These are phyloP conservation scores for Quillaja saponaria DNA, from an alignment of 306 rosid species.

Conservation along the genomic window DNA sequence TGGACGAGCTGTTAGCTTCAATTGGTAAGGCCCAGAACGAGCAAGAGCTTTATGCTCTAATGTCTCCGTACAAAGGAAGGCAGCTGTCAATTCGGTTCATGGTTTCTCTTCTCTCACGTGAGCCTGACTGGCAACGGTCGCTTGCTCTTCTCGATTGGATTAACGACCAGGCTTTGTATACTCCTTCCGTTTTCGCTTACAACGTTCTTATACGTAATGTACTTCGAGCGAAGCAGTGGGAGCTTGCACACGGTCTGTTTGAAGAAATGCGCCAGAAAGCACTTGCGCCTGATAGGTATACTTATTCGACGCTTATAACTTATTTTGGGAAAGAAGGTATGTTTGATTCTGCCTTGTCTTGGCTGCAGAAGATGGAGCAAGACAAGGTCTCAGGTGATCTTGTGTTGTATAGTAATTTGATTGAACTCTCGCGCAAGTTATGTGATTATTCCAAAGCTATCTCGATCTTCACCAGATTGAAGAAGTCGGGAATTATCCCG, in stretches of 20 bases:
- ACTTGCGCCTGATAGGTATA: slow-evolving; percentile 81
- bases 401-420: slow-evolving; percentile 78
- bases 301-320: slow-evolving; percentile 87
- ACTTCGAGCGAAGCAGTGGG: slow-evolving; percentile 80
- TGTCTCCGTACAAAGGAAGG: slow-evolving; percentile 60
- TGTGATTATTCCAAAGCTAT: slow-evolving; percentile 86
- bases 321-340: slow-evolving; percentile 73
- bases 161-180: slow-evolving; percentile 66
- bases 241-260: slow-evolving; percentile 82
- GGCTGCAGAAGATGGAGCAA: slow-evolving; percentile 93
- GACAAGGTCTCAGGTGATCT: slow-evolving; percentile 83
- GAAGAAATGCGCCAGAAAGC: slow-evolving; percentile 91
- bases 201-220: slow-evolving; percentile 81
- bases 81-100: slow-evolving; percentile 79
- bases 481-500: slow-evolving; percentile 57
- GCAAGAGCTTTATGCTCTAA: slow-evolving; percentile 55
- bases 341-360: slow-evolving; percentile 82
- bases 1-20: slow-evolving; percentile 66
- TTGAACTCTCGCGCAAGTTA: slow-evolving; percentile 80
- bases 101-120: slow-evolving; percentile 79
- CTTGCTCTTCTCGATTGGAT: slow-evolving; percentile 89
- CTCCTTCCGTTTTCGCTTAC: slow-evolving; percentile 79
- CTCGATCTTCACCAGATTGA: slow-evolving; percentile 65
- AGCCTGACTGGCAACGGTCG: slow-evolving; percentile 86
- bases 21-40: slow-evolving; percentile 59